Evolutionary conservation across 495 filamentous ascomycete genomes (phyloP), one percentile per base, ranked within the genome.

Genomic region (Pseudotulostoma volvatum): DNA sequence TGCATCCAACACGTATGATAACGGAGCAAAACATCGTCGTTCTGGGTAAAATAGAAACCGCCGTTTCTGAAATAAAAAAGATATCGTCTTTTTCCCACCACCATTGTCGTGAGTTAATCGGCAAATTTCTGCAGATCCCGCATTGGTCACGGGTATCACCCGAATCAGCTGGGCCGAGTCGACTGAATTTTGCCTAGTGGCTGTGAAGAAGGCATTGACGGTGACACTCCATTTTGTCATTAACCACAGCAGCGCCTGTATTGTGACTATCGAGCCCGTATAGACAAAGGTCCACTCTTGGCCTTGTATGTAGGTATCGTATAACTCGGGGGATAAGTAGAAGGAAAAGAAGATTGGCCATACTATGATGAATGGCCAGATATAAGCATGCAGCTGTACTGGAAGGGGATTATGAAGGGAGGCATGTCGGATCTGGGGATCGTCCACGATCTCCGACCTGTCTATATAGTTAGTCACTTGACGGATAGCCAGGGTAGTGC

Each of bases 201-300:
- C 68, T 4, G 87, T 99, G 54, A 95, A 95, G 44, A 78, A 51
- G 4, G 79, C 74, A 44, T 77, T 74, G 44, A 95, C 64, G 50
- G 84, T 75, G 54, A 99, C 84, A 54, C 79, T 94, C 90, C 90
- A 99, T 63, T 95, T 79, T 17, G 90, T 96, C 63, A 79, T 88
- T 41, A 99, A 68, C 92, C 92, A 99, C 34, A 82, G 64, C 42
- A 99, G 70, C 42, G 81, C 74, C 66, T 99, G 90, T 34, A 74
- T 46, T 9, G 87, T 94, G 53, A 93, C 68, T 51, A 96, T 93
- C 20, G 74, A 69, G 44, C 81, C 87, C 42, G 79, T 68, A 71
- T 77, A 99, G 37, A 96, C 84, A 56, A 93, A 93, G 7, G 92
- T 96, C 90, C 90, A 99, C 64, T 99, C 90, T 46, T 76, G 74